Percentiles rank a stretch among this genome's conserved stretches.
phyloP scores from a whole-genome alignment of 371 early-diverging fungal species.

The Mortierella sp. region DNA sequence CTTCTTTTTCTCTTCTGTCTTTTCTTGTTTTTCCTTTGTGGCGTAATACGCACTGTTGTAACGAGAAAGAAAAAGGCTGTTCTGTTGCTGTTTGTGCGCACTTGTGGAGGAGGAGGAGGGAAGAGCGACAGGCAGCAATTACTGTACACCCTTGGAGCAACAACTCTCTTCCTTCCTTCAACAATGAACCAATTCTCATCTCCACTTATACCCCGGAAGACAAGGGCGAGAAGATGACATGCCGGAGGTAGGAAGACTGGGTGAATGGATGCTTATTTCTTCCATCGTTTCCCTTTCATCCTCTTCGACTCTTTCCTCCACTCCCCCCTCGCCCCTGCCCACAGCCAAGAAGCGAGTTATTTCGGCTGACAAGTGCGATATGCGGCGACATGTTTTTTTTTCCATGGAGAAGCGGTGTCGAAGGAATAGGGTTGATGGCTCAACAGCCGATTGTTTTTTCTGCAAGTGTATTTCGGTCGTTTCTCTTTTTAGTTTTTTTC shows the following conservation, averaged over 20 bases:
- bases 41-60: not conserved
- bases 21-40: constrained; percentile 4
- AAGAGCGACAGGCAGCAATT: not conserved
- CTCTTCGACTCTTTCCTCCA: not conserved
- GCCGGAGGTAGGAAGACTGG: no score
- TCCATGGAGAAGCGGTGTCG: not conserved
- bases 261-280: not conserved
- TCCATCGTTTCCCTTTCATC: not conserved
- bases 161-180: not conserved
- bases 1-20: not conserved
- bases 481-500: constrained; percentile 6
- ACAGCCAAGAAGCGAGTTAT: not conserved
- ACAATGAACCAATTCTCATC: not conserved
- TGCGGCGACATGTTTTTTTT: not conserved
- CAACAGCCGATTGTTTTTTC: constrained; percentile 2
- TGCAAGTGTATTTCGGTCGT: not conserved
- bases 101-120: not conserved
- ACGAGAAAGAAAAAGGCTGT: not conserved
- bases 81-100: constrained; percentile 4
- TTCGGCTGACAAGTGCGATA: constrained; percentile 39
- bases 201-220: not conserved
- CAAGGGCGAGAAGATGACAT: not conserved
- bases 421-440: constrained; percentile 11
- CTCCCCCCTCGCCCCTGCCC: not conserved
- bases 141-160: not conserved